phyloP scores from a whole-genome alignment of 2,329 filamentous ascomycete genomes.

The Penicillium hordei region DNA sequence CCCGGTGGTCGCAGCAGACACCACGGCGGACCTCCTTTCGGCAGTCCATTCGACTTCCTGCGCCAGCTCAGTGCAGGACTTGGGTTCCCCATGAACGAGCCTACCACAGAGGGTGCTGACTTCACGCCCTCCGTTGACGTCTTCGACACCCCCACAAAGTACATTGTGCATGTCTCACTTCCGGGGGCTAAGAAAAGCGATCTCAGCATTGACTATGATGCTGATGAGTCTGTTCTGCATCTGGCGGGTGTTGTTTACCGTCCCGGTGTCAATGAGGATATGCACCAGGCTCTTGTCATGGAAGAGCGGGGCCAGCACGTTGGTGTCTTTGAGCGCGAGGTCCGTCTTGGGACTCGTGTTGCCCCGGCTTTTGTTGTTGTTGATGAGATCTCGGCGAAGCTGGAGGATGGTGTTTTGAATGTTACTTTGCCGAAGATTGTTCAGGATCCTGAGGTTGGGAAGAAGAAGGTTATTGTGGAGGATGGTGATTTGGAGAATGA shows the following conservation, averaged over 20 bases:
- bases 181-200: slow-evolving; percentile 79
- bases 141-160: slow-evolving; percentile 66
- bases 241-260: slow-evolving; percentile 73
- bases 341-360: slow-evolving; percentile 56
- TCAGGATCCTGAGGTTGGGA: slow-evolving; percentile 31
- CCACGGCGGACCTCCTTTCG: slow-evolving; percentile 8
- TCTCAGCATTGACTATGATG: slow-evolving; percentile 73
- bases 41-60: slow-evolving; percentile 24
- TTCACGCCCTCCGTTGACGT: slow-evolving; percentile 57
- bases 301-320: slow-evolving; percentile 73
- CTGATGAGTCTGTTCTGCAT: slow-evolving; percentile 63
- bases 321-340: slow-evolving; percentile 70
- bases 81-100: slow-evolving; percentile 28
- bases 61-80: slow-evolving; percentile 31
- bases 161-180: slow-evolving; percentile 69
- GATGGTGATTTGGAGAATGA: slow-evolving; percentile 14
- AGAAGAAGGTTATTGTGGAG: slow-evolving; percentile 22
- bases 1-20: slow-evolving; percentile 12
- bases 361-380: slow-evolving; percentile 64
- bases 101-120: slow-evolving; percentile 29
- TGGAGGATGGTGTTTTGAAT: slow-evolving; percentile 74
- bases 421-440: slow-evolving; percentile 73
- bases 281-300: slow-evolving; percentile 62
- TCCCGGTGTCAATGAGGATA: slow-evolving; percentile 67
- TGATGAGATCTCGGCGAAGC: slow-evolving; percentile 67